These are phyloP conservation scores for Aspergillus quadrilineatus DNA, from an alignment of 2,329 filamentous ascomycete species.

Conservation along the genomic window DNA sequence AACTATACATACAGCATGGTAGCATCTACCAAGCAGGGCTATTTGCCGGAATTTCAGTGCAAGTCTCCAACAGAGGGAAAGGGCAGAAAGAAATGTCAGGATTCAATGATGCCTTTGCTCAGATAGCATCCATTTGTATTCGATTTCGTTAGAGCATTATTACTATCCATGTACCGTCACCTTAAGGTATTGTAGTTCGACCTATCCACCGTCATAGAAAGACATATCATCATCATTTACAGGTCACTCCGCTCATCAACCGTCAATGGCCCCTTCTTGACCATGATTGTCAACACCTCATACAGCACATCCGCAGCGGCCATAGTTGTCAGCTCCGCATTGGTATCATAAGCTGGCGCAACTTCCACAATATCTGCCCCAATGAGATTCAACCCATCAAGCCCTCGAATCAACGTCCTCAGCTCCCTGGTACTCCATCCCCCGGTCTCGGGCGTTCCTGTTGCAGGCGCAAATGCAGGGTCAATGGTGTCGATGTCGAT, in stretches of 20 bases:
- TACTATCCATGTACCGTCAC: no score
- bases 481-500: conserved; percentile 89
- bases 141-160: no score
- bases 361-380: conserved; percentile 64
- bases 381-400: conserved; percentile 58
- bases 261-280: conserved; percentile 69
- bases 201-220: background rate
- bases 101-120: no score
- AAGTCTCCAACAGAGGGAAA: no score
- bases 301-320: conserved; percentile 62
- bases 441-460: conserved; percentile 61
- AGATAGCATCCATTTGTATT: no score
- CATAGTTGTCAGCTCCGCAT: conserved; percentile 57
- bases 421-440: conserved; percentile 63
- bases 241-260: background rate
- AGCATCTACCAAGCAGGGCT: no score
- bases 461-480: conserved; percentile 63
- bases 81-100: no score
- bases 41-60: no score
- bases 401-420: conserved; percentile 57
- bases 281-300: conserved; percentile 79
- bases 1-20: no score
- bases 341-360: conserved; percentile 61
- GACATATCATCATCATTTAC: background rate
- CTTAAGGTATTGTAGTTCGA: no score